Base-by-base conservation (phyloP, 257 asterid genomes). In the Solanum lycopersicoides region DNA sequence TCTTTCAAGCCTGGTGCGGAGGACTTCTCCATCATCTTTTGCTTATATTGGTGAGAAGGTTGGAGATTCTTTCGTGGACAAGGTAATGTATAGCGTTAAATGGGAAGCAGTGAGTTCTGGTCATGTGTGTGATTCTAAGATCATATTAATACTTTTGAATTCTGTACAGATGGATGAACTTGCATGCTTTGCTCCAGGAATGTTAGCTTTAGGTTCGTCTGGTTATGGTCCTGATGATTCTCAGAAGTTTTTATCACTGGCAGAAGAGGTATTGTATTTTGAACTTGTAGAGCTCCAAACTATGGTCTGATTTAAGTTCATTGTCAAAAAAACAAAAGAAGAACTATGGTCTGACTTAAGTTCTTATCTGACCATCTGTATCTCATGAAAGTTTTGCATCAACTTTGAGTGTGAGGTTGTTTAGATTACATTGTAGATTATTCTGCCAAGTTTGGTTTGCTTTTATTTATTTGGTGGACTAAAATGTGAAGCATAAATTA, bases 181-280 rank as follows among this genome's bases (percentile, higher is more conserved):
- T 77, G 99, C 99, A 32, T 97, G 99, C 90, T 97, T 97, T 90
- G 99, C 98, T 85, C 98, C 99, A 80, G 99, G 99, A 87, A 97
- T 97, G 99, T 68, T 97, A 86, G 99, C 98, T 68, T 88, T 97
- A 91, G 99, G 99, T 60, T 91, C 99, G 87, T 89, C 92, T 87
- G 99, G 96, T 89, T 97, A 95, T 91, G 91, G 92, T 87, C 93
- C 98, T 87, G 98, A 94, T 32, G 97, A 97, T 87, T 93, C 99
- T 68, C 92, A 92, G 91, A 95, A 92, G 89, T 92, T 86, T 86
- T 85, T 97, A 72, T 89, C 98, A 6, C 90, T 97, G 88, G 99
- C 99, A 37, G 99, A 96, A 91, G 99, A 97, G 99, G 99, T 95
- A 88, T 8, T 42, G 99, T 95, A 88, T 8, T 42, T 44, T 79